Base-by-base conservation (phyloP, 768 basidiomycete species). In the Agrocybe praecox region DNA sequence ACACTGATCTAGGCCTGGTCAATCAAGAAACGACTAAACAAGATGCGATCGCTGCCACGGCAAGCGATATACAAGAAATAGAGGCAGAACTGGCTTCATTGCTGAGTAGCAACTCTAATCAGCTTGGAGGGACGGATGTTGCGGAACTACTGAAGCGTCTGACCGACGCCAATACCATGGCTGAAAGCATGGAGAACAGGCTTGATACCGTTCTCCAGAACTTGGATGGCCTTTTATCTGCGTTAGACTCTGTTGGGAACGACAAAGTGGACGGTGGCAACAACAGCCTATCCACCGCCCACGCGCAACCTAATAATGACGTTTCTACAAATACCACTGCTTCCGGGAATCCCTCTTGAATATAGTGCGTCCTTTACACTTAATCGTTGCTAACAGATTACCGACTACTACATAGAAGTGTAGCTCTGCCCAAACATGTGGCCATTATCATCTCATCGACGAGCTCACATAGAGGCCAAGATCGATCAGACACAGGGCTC, bases 151-250 rank as follows among this genome's bases (percentile, higher is more conserved):
- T 90, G 45, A 71, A 72, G 44, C 78, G 75, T 43, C 71, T 92
- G 42, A 82, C 88, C 26, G 67, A 68, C 17, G 88, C 88, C 6
- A 78, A 86, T 59, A 77, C 76, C 29, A 65, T 90, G 60, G 90
- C 89, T 2, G 66, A 74, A 29, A 85, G 78, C 2, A 77, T 92
- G 46, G 90, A 92, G 65, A 67, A 67, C 55, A 82, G 80, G 60
- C 71, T 92, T 42, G 88, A 92, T 64, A 76, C 67, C 18, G 72
- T 92, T 32, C 70, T 92, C 52, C 78, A 66, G 44, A 82, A 81
- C 49, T 70, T 91, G 56, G 87, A 90, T 65, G 62, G 60, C 11
- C 69, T 91, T 8, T 65, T 91, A 15, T 69, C 70, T 6, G 68
- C 67, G 11, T 70, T 90, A 19, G 80, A 81, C 21, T 15, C 52